Percentiles rank a stretch among this genome's conserved stretches.
phyloP scores from a whole-genome alignment of 2,329 filamentous ascomycete genomes.

The Trichoderma citrinoviride region DNA sequence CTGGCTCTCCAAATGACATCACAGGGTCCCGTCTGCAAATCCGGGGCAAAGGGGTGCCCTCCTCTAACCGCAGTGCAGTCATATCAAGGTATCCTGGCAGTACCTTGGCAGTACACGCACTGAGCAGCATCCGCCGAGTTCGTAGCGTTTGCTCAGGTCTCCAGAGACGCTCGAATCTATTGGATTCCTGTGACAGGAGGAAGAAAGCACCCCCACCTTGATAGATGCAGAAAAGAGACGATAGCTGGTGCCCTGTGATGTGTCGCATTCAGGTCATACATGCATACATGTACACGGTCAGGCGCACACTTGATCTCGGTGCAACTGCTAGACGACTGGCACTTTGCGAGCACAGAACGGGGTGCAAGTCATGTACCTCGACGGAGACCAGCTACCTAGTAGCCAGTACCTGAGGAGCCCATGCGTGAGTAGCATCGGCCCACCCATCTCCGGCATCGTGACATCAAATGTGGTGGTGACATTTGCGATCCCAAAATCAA shows the following conservation, averaged over 20 bases:
- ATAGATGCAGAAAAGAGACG: not conserved
- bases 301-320: slow-evolving; percentile 1
- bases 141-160: no score
- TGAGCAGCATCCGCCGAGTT: no score
- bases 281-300: slow-evolving; percentile 17
- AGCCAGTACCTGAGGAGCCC: not conserved
- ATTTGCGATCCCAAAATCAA: not conserved
- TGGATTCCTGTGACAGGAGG: not conserved
- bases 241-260: slow-evolving; percentile 3
- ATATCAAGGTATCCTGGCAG: no score
- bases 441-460: slow-evolving; percentile 12
- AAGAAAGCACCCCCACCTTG: no score
- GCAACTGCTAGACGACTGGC: not conserved
- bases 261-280: slow-evolving; percentile 12
- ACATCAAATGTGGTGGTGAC: not conserved
- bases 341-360: not conserved
- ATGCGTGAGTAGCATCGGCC: slow-evolving; percentile 4
- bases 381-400: not conserved
- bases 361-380: not conserved
- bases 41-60: slow-evolving; percentile 13
- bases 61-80: not conserved
- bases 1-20: slow-evolving; percentile 18
- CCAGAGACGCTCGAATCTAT: not conserved
- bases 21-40: slow-evolving; percentile 14
- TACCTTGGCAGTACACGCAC: no score